phyloP scores from a whole-genome alignment of 78 protist genomes.

The Pelomyxa schiedti region DNA sequence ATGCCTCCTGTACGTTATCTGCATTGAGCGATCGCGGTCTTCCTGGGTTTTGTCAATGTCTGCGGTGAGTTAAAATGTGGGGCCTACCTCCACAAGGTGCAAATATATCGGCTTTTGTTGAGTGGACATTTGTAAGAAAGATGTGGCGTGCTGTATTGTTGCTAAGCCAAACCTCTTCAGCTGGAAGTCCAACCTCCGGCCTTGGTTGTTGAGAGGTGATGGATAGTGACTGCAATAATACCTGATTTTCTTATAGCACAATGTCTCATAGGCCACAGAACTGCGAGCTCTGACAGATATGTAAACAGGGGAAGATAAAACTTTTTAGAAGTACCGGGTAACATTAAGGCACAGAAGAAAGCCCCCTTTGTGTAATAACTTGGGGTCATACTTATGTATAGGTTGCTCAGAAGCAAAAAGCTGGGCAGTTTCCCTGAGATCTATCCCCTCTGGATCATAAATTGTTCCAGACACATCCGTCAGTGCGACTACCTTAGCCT shows the following conservation, averaged over 20 bases:
- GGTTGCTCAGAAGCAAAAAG: not conserved
- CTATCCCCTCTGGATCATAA: constrained; percentile 61
- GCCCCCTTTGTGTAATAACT: not conserved
- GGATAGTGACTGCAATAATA: too few species aligned
- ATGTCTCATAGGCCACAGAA: too few species aligned
- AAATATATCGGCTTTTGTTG: constrained; percentile 47
- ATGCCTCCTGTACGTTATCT: constrained; percentile 39
- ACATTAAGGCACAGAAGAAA: not conserved
- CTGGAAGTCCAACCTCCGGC: not conserved
- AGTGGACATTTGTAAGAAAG: not conserved
- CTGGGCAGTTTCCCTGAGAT: not conserved
- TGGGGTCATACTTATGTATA: not conserved
- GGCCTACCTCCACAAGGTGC: constrained; percentile 91
- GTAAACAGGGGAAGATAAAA: too few species aligned
- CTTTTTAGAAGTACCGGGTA: too few species aligned
- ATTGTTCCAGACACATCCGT: constrained; percentile 72
- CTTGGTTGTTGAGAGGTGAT: not conserved
- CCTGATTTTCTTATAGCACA: too few species aligned
- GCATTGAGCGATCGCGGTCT: constrained; percentile 69
- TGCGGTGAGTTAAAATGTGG: too few species aligned
- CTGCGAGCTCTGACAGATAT: too few species aligned
- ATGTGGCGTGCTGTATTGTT: not conserved
- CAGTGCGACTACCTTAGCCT: constrained; percentile 47
- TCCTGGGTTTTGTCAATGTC: too few species aligned
- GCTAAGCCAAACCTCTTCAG: not conserved